Evolutionary conservation across 2,329 filamentous ascomycete species (phyloP).

Genomic region (Claviceps purpurea): DNA sequence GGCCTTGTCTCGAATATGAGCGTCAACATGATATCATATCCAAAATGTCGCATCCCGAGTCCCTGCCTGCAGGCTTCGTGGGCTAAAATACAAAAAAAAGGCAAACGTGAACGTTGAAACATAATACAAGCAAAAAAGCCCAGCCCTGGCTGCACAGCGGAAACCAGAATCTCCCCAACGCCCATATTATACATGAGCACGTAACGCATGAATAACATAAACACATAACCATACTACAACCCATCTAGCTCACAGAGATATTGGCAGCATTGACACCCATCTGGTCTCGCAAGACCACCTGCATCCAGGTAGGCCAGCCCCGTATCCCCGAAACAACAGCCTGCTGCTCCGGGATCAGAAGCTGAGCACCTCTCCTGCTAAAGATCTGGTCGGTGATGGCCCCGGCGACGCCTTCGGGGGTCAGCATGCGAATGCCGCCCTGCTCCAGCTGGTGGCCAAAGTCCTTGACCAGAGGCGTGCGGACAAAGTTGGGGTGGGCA

Average conservation of each 20-base stretch:
- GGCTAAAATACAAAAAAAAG: too few relatives aligned
- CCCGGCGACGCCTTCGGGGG: conserved; percentile 23
- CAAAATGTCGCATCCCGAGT: too few relatives aligned
- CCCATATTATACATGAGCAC: not conserved
- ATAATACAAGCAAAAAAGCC: too few relatives aligned
- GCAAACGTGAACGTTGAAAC: too few relatives aligned
- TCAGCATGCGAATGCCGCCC: conserved; percentile 18
- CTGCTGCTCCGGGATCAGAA: conserved; percentile 26
- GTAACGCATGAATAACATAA: not conserved
- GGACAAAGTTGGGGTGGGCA: conserved; percentile 43
- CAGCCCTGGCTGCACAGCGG: too few relatives aligned
- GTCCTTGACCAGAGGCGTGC: conserved; percentile 29
- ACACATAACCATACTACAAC: not conserved
- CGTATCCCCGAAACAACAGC: conserved; percentile 20
- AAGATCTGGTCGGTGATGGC: conserved; percentile 32
- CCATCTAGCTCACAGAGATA: not conserved
- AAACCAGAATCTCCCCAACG: too few relatives aligned
- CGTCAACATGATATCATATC: too few relatives aligned
- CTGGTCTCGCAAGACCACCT: conserved; percentile 19
- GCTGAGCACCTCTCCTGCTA: conserved; percentile 28
- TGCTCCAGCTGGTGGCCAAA: conserved; percentile 15
- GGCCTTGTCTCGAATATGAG: too few relatives aligned
- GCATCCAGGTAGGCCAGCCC: conserved; percentile 26
- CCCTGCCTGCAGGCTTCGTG: too few relatives aligned
- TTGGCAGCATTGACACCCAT: conserved; percentile 1